A percentile compares a stretch with the other conserved stretches of the same genome.
Evolutionary conservation across 805 yeast species (phyloP).

Genomic region (Starmerella potacharoeniae): DNA sequence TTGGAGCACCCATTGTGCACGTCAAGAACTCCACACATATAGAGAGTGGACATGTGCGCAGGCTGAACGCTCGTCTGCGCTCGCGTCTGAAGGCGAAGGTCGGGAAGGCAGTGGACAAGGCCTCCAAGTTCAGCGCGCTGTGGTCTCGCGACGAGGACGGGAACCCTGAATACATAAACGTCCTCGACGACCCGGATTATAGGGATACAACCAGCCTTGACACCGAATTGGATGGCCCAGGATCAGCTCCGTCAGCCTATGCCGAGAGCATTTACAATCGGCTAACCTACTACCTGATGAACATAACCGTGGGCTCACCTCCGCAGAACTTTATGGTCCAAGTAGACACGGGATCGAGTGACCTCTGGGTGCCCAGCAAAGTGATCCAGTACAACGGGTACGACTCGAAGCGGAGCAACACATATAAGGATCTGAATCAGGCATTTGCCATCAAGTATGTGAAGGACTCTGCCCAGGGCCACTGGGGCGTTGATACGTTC

Average conservation of each 20-base stretch:
- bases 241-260: neutral
- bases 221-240: neutral
- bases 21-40: slow-evolving; percentile 3
- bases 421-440: slow-evolving; percentile 14
- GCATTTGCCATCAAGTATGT: slow-evolving; percentile 27
- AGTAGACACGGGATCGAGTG: slow-evolving; percentile 62
- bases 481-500: slow-evolving; percentile 55
- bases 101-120: neutral
- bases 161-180: neutral
- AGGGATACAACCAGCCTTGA: neutral
- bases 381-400: slow-evolving; percentile 22
- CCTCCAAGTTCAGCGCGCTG: neutral
- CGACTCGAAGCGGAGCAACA: slow-evolving; percentile 13
- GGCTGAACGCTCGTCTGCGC: slow-evolving; percentile 7
- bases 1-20: slow-evolving; percentile 12
- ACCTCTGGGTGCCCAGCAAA: slow-evolving; percentile 24
- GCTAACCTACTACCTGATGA: slow-evolving; percentile 28
- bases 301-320: slow-evolving; percentile 40
- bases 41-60: neutral
- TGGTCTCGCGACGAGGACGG: slow-evolving; percentile 1
- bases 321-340: slow-evolving; percentile 43
- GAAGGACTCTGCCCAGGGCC: slow-evolving; percentile 43
- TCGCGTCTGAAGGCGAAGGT: neutral
- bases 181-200: neutral
- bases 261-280: slow-evolving; percentile 20